phyloP scores from a whole-genome alignment of 495 filamentous ascomycete species.

The Aspergillus wentii region DNA sequence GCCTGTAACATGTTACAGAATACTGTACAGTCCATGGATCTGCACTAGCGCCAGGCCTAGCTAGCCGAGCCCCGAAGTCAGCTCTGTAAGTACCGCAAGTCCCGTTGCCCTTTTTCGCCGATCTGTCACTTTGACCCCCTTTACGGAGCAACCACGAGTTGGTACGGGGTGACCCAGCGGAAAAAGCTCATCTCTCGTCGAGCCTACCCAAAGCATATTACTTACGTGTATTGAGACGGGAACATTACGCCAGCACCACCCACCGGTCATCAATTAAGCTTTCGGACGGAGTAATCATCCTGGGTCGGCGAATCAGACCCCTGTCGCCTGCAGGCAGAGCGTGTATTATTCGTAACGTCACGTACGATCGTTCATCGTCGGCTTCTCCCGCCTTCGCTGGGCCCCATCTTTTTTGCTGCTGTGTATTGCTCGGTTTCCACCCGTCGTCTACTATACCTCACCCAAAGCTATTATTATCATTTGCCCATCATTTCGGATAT shows the following conservation, averaged over 20 bases:
- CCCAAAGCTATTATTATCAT: no score
- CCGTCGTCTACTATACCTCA: no score
- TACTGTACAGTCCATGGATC: constrained; percentile 26
- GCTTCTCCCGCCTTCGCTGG: constrained; percentile 6
- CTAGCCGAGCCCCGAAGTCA: constrained; percentile 17
- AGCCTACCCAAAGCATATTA: constrained; percentile 10
- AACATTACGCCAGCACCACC: neutral
- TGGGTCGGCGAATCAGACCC: constrained; percentile 16
- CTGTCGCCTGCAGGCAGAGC: constrained; percentile 13
- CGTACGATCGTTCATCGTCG: constrained; percentile 3
- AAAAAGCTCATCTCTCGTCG: constrained; percentile 14
- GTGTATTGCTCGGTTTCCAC: no score
- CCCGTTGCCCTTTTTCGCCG: no score
- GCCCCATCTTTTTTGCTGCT: no score
- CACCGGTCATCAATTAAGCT: constrained; percentile 36
- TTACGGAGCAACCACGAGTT: no score
- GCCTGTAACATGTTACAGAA: no score
- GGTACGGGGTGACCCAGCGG: no score
- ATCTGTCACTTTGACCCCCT: no score
- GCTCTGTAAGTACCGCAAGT: no score
- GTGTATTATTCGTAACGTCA: constrained; percentile 6
- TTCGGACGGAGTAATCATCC: constrained; percentile 30
- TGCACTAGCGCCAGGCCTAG: constrained; percentile 21
- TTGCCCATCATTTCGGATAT: no score
- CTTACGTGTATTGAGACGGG: no score